Evolutionary conservation across 257 asterid genomes (phyloP), one percentile per base, ranked within the genome.

Genomic region (Handroanthus guayacan): DNA sequence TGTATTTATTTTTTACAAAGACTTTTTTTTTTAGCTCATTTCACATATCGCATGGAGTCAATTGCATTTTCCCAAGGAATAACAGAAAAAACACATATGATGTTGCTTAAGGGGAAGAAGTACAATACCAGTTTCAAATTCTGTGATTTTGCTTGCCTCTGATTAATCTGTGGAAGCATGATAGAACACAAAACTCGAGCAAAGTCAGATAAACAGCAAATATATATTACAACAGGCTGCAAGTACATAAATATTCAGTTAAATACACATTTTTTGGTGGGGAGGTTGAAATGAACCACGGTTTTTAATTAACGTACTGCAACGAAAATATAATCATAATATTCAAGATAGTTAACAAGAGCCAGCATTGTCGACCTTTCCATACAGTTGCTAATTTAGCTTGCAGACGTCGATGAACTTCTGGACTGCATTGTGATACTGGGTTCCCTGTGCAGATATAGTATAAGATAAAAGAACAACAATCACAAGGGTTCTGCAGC

Each of bases 351-450:
- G 31, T 64, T 3, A 54, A 36, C 52, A 60, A 51, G 62, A 70
- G 41, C 57, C 76, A 58, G 4, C 62, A 55, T 16, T 16, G 43
- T 44, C 31, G 38, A 38, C 43, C 36, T 58, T 38, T 52, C 12
- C 58, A 67, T 5, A 44, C 18, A 71, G 25, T 76, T 71, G 39
- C 45, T 43, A 83, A 8, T 91, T 89, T 48, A 95, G 93, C 85
- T 92, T 92, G 90, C 98, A 95, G 12, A 95, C 93, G 80, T 89
- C 87, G 36, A 92, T 86, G 83, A 95, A 92, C 82, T 88, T 92
- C 86, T 92, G 97, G 55, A 95, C 87, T 3, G 97, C 99, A 72
- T 93, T 95, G 83, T 83, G 97, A 81, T 95, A 95, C 77, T 92
- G 97, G 8, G 98, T 89, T 31, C 97, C 98, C 99, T 95, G 89